These are phyloP conservation scores for Aspergillus luchuensis DNA, from an alignment of 2,329 filamentous ascomycete species.

Conservation along the genomic window DNA sequence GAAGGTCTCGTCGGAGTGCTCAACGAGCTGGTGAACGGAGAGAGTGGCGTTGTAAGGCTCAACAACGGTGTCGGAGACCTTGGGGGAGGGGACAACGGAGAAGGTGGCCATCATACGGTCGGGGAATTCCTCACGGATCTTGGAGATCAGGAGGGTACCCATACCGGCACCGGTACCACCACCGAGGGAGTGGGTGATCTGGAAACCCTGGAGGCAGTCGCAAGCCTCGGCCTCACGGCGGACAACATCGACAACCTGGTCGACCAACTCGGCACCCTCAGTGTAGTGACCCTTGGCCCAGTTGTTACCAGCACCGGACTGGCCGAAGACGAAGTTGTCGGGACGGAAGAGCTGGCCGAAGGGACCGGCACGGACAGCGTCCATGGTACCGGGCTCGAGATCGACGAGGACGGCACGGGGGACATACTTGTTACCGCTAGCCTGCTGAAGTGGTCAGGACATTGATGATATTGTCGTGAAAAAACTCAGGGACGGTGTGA, in stretches of 20 bases:
- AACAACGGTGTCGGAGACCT: slow-evolving; percentile 99
- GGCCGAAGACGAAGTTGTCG: slow-evolving; percentile 99
- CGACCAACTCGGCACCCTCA: slow-evolving; percentile 97
- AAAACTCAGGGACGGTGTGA: not conserved
- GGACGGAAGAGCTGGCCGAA: slow-evolving; percentile 99
- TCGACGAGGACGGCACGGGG: slow-evolving; percentile 99
- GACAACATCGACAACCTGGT: slow-evolving; percentile 97
- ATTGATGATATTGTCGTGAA: not conserved
- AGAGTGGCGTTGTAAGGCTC: slow-evolving; percentile 99
- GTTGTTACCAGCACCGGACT: slow-evolving; percentile 99
- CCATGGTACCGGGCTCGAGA: slow-evolving; percentile 99
- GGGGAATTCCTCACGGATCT: slow-evolving; percentile 99
- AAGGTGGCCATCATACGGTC: slow-evolving; percentile 99
- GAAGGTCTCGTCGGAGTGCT: slow-evolving; percentile 99
- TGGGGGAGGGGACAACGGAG: slow-evolving; percentile 97
- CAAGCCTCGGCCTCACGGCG: slow-evolving; percentile 98
- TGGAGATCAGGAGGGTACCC: slow-evolving; percentile 99
- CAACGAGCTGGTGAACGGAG: slow-evolving; percentile 97
- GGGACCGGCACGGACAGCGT: slow-evolving; percentile 95
- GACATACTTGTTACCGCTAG: slow-evolving; percentile 95
- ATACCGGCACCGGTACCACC: slow-evolving; percentile 99
- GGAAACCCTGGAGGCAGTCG: slow-evolving; percentile 99
- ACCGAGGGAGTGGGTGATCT: slow-evolving; percentile 99
- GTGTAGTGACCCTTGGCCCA: slow-evolving; percentile 99
- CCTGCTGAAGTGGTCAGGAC: slow-evolving; percentile 18